phyloP scores from a whole-genome alignment of 495 filamentous ascomycete genomes.

The Xylaria cubensis region DNA sequence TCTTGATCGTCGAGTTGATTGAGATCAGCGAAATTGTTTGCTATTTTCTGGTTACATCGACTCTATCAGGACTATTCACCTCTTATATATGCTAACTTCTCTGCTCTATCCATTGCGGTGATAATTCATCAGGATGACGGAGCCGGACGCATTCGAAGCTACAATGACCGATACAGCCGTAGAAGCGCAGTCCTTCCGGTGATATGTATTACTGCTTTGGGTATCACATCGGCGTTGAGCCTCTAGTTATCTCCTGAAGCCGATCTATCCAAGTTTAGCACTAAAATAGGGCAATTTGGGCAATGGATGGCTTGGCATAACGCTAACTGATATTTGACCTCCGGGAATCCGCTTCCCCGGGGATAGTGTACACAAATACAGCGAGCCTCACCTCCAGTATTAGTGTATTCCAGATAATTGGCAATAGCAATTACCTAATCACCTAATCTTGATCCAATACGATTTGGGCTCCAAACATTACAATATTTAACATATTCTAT shows the following conservation, averaged over 20 bases:
- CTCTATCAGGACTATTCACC: neutral
- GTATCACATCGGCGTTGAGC: constrained; percentile 2
- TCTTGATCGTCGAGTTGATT: neutral
- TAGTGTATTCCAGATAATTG: neutral
- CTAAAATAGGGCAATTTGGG: neutral
- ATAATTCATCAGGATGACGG: neutral
- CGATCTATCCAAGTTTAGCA: neutral
- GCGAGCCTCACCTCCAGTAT: neutral
- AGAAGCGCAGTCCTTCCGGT: neutral
- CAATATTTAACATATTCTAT: neutral
- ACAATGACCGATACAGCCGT: neutral
- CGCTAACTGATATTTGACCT: neutral
- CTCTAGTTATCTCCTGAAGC: constrained; percentile 8
- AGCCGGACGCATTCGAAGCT: neutral
- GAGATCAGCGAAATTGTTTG: neutral
- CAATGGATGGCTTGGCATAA: neutral
- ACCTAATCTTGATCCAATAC: neutral
- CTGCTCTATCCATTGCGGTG: neutral
- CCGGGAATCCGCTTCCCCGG: neutral
- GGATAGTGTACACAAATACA: neutral
- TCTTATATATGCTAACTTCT: constrained; percentile 10
- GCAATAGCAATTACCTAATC: neutral
- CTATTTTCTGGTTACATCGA: constrained; percentile 1
- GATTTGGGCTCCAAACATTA: neutral
- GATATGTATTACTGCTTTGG: constrained; percentile 23